phyloP scores from a whole-genome alignment of 495 filamentous ascomycete species.

The Penicillium atrosanguineum region DNA sequence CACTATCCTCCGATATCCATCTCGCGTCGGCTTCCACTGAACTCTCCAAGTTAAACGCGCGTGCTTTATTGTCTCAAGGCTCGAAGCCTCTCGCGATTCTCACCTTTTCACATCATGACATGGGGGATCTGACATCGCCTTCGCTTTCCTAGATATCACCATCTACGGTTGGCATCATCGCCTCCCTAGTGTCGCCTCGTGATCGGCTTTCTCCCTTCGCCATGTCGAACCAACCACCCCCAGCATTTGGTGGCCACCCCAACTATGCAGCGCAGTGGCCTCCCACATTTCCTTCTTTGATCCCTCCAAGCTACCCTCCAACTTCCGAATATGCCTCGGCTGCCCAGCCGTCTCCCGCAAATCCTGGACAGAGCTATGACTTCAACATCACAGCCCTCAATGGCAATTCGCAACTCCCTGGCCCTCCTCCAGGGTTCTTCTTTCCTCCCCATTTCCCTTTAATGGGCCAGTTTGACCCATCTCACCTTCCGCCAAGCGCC shows the following conservation, averaged over 20 bases:
- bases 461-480: conserved; percentile 25
- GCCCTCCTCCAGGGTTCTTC: conserved; percentile 18
- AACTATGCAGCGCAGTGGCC: conserved; percentile 37
- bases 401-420: conserved; percentile 30
- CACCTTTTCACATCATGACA: conserved; percentile 3
- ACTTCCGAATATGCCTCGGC: conserved; percentile 13
- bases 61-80: neutral
- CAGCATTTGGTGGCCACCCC: conserved; percentile 46
- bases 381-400: conserved; percentile 24
- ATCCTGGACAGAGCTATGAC: conserved; percentile 12
- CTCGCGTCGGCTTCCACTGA: neutral
- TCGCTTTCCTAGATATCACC: neutral
- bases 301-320: conserved; percentile 23
- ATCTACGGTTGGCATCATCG: neutral
- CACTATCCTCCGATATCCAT: neutral
- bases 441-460: conserved; percentile 35
- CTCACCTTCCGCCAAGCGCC: conserved; percentile 23
- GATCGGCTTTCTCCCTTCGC: neutral
- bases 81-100: neutral
- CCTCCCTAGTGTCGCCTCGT: neutral
- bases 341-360: conserved; percentile 6
- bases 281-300: conserved; percentile 22
- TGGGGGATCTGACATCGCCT: conserved; percentile 1
- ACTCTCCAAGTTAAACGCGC: neutral
- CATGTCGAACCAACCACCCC: conserved; percentile 59